A percentile compares a stretch with the other conserved stretches of the same genome.
Conservation (phyloP, 202 grass and related monocot species). For the Thinopyrum obtusiflorum region DNA sequence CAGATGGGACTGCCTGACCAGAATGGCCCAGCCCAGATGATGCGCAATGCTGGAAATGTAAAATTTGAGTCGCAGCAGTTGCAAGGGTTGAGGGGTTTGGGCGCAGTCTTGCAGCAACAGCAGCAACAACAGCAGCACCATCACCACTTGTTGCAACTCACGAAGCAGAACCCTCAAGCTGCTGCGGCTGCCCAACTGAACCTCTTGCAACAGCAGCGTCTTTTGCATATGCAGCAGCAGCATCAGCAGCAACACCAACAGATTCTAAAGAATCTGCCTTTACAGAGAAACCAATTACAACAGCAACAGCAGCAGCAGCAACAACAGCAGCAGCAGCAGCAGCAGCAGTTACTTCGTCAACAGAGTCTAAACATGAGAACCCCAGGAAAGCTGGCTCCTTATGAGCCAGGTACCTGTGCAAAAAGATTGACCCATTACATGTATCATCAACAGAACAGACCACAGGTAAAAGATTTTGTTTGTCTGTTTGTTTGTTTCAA, state of each 20-base stretch:
- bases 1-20: conserved; percentile 63
- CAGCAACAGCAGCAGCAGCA: conserved; percentile 54
- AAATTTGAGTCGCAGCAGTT: conserved; percentile 70
- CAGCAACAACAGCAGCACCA: conserved; percentile 53
- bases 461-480: conserved; percentile 49
- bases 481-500: conserved; percentile 14
- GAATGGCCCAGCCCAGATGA: conserved; percentile 48
- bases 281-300: conserved; percentile 60
- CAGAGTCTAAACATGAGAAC: conserved; percentile 68
- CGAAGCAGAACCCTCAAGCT: conserved; percentile 81
- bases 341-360: conserved; percentile 59
- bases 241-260: conserved; percentile 64
- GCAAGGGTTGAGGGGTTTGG: conserved; percentile 61
- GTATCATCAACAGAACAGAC: conserved; percentile 91
- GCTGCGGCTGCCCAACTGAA: conserved; percentile 70
- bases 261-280: conserved; percentile 73
- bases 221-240: conserved; percentile 81
- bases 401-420: conserved; percentile 94
- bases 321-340: conserved; percentile 46
- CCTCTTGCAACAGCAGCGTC: conserved; percentile 79
- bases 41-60: conserved; percentile 35
- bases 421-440: conserved; percentile 94
- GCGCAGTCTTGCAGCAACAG: conserved; percentile 64
- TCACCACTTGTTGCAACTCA: conserved; percentile 62
- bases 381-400: conserved; percentile 48